phyloP scores from a whole-genome alignment of 2,329 filamentous ascomycete species.

The Pyrenochaeta sp. region DNA sequence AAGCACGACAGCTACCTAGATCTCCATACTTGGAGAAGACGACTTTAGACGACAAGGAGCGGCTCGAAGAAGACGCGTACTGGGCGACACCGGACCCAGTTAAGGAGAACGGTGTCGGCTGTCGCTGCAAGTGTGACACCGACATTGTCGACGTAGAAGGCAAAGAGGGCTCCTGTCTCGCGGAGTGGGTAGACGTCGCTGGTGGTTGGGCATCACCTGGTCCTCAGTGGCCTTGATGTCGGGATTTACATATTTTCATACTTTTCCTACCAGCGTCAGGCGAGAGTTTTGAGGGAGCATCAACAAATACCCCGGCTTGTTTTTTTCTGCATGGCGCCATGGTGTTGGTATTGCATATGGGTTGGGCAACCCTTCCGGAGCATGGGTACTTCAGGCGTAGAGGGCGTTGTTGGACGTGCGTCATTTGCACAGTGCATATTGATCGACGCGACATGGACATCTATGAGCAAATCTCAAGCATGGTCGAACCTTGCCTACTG shows the following conservation, averaged over 20 bases:
- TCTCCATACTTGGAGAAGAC: slow-evolving; percentile 84
- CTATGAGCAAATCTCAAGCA: slow-evolving; percentile 1
- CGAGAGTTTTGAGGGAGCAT: slow-evolving; percentile 32
- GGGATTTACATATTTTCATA: slow-evolving; percentile 23
- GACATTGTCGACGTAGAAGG: slow-evolving; percentile 98
- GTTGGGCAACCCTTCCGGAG: slow-evolving; percentile 12
- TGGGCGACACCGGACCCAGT: slow-evolving; percentile 88
- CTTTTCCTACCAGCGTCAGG: slow-evolving; percentile 14
- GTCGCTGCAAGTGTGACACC: slow-evolving; percentile 94
- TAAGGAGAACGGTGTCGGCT: slow-evolving; percentile 96
- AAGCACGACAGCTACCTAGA: slow-evolving; percentile 81
- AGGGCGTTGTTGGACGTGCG: slow-evolving; percentile 19
- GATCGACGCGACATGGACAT: slow-evolving; percentile 12
- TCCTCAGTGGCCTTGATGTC: slow-evolving; percentile 14
- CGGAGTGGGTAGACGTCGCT: slow-evolving; percentile 97
- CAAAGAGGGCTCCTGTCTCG: slow-evolving; percentile 93
- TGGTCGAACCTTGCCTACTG: neutral
- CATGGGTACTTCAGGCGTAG: slow-evolving; percentile 8
- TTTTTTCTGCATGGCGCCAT: slow-evolving; percentile 27
- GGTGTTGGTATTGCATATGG: slow-evolving; percentile 32
- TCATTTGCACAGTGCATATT: neutral
- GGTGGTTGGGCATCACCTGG: slow-evolving; percentile 81
- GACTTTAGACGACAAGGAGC: slow-evolving; percentile 80
- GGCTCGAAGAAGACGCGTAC: slow-evolving; percentile 92
- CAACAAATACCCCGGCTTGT: slow-evolving; percentile 17